Conservation (phyloP, 140 eudicot genomes). For the Stevia rebaudiana region DNA sequence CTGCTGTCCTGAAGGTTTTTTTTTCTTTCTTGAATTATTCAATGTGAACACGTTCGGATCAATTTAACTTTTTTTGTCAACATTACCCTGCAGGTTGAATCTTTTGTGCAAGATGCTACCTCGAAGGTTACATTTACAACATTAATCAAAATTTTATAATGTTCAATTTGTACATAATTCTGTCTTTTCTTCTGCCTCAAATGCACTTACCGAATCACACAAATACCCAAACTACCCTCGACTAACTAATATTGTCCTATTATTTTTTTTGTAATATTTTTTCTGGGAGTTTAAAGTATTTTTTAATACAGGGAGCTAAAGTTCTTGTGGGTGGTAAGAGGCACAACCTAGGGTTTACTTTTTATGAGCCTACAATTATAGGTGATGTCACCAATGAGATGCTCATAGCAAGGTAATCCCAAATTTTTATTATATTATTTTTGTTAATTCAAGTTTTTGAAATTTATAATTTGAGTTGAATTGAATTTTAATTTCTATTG, state of each 20-base stretch:
- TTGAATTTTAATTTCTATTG: background rate
- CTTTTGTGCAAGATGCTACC: constrained; percentile 68
- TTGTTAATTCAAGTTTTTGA: background rate
- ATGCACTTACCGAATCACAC: background rate
- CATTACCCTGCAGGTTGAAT: constrained; percentile 48
- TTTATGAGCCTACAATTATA: constrained; percentile 73
- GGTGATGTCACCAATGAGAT: constrained; percentile 73
- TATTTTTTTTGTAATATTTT: background rate
- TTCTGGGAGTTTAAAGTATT: background rate
- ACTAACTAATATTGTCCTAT: background rate
- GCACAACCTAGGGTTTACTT: constrained; percentile 67
- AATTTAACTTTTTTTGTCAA: background rate
- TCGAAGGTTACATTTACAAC: constrained; percentile 54
- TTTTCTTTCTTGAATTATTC: background rate
- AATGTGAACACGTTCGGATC: background rate
- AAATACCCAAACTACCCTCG: constrained; percentile 1
- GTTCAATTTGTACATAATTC: background rate
- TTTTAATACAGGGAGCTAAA: constrained; percentile 58
- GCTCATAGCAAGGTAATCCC: constrained; percentile 65
- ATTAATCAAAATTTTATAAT: background rate
- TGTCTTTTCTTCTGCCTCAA: background rate
- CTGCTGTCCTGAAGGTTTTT: constrained; percentile 72
- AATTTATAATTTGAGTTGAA: background rate
- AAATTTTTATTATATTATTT: background rate
- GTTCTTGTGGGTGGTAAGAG: constrained; percentile 75